Percentiles rank a stretch among this genome's conserved stretches.
phyloP scores from a whole-genome alignment of 208 protist species.

The Trypanosoma cruzi region DNA sequence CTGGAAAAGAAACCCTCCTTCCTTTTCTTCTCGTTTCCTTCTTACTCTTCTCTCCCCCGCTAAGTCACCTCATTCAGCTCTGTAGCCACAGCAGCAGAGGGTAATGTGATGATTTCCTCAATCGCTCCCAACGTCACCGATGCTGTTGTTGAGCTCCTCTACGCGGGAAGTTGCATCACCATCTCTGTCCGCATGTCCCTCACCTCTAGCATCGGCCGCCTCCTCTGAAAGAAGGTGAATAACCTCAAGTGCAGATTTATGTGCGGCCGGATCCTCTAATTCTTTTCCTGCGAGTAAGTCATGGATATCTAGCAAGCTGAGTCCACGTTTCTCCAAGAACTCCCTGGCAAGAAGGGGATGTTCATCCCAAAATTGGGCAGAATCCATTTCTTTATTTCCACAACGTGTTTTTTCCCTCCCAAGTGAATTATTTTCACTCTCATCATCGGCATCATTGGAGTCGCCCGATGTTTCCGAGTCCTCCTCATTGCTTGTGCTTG shows the following conservation, averaged over 20 bases:
- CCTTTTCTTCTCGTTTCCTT: not conserved
- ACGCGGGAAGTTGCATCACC: slow-evolving; percentile 24
- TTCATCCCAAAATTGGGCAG: slow-evolving; percentile 58
- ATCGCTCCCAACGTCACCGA: slow-evolving; percentile 17
- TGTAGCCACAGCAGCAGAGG: not conserved
- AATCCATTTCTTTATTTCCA: slow-evolving; percentile 22
- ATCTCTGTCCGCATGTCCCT: slow-evolving; percentile 42
- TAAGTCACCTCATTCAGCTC: not conserved
- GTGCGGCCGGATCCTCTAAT: slow-evolving; percentile 42
- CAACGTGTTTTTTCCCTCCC: slow-evolving; percentile 17
- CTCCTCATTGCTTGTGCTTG: slow-evolving; percentile 17
- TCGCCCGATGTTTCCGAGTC: slow-evolving; percentile 13
- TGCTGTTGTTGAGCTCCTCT: slow-evolving; percentile 2
- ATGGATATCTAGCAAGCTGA: slow-evolving; percentile 78
- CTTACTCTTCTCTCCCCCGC: not conserved
- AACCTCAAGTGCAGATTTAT: slow-evolving; percentile 77
- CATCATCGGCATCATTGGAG: slow-evolving; percentile 39
- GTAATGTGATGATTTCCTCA: slow-evolving; percentile 7
- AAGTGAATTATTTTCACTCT: slow-evolving; percentile 32
- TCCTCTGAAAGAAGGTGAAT: slow-evolving; percentile 78
- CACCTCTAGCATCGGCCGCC: slow-evolving; percentile 51
- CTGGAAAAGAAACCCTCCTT: not conserved
- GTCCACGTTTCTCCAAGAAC: slow-evolving; percentile 58
- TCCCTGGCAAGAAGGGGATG: slow-evolving; percentile 72
- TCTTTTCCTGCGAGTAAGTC: slow-evolving; percentile 59